These are phyloP conservation scores for Talaromyces sp. DNA, from an alignment of 2,329 filamentous ascomycete species.

Conservation along the genomic window DNA sequence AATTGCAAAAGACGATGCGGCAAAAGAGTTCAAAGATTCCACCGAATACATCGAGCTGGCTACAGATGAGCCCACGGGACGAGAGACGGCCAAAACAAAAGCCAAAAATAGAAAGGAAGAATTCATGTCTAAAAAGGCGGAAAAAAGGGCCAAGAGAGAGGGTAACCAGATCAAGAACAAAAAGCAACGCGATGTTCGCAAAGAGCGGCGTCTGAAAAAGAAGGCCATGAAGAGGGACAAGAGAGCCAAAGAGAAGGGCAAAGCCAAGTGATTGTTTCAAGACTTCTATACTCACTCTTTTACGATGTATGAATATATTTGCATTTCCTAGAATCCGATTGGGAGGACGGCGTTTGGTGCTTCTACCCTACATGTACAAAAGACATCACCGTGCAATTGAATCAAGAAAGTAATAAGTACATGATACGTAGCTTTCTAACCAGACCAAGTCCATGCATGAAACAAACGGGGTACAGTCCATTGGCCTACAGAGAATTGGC, in stretches of 20 bases:
- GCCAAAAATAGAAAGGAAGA: constrained; percentile 10
- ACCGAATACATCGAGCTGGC: constrained; percentile 10
- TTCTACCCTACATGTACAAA: too few species aligned
- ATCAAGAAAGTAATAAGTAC: too few species aligned
- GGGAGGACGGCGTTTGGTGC: not conserved
- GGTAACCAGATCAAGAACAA: constrained; percentile 1
- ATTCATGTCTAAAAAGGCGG: constrained; percentile 2
- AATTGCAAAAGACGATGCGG: constrained; percentile 10
- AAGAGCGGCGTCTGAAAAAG: constrained; percentile 4
- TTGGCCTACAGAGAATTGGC: too few species aligned
- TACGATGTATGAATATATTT: not conserved
- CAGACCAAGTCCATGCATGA: too few species aligned
- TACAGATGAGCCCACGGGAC: not conserved
- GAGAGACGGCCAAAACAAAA: constrained; percentile 11
- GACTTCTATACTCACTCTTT: not conserved
- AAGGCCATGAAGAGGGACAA: constrained; percentile 7
- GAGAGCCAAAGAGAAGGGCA: constrained; percentile 8
- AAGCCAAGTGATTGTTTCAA: not conserved
- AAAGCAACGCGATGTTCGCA: not conserved
- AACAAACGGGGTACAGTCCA: too few species aligned
- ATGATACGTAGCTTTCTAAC: too few species aligned
- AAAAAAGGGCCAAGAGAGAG: constrained; percentile 3
- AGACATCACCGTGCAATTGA: too few species aligned
- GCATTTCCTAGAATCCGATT: not conserved
- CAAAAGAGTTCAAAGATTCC: constrained; percentile 1